Base-by-base conservation (phyloP, 2,329 filamentous ascomycete species). In the Emericellopsis atlantica region DNA sequence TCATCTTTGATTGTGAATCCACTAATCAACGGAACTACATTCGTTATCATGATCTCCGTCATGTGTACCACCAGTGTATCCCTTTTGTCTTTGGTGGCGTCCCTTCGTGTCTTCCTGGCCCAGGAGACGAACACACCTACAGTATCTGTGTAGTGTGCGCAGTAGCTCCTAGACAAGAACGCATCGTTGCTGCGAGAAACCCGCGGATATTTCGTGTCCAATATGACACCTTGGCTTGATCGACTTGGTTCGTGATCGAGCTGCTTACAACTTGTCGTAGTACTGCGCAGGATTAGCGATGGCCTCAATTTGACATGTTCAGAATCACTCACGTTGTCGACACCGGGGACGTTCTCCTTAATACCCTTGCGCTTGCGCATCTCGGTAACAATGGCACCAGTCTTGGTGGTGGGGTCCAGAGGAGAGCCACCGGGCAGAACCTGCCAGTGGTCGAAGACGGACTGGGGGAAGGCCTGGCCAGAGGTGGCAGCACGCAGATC, bases 341-440 rank as follows among this genome's bases (percentile, higher is more conserved):
- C 81, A 65, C 83, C 85, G 57, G 92, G 90, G 64, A 95, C 84
- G 59, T 87, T 79, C 61, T 83, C 72, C 87, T 98, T 98, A 77
- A 98, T 75, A 87, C 90, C 92, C 87, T 98, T 98, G 72, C 90
- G 86, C 82, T 95, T 95, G 65, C 92, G 88, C 83, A 93, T 94
- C 45, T 82, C 78, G 63, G 74, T 71, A 56, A 96, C 87, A 57
- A 95, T 74, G 63, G 77, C 67, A 64, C 89, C 92, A 57, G 83
- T 76, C 78, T 89, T 86, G 60, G 78, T 79, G 59, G 79, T 82
- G 62, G 68, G 52, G 70, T 98, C 90, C 60, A 95, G 78, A 54
- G 86, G 81, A 55, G 84, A 92, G 58, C 92, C 92, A 81, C 90
- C 90, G 56, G 89, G 86, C 55, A 96, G 81, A 57, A 92, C 72